Evolutionary conservation across 177 flowering plant species (phyloP).

Genomic region (Tripterygium wilfordii): DNA sequence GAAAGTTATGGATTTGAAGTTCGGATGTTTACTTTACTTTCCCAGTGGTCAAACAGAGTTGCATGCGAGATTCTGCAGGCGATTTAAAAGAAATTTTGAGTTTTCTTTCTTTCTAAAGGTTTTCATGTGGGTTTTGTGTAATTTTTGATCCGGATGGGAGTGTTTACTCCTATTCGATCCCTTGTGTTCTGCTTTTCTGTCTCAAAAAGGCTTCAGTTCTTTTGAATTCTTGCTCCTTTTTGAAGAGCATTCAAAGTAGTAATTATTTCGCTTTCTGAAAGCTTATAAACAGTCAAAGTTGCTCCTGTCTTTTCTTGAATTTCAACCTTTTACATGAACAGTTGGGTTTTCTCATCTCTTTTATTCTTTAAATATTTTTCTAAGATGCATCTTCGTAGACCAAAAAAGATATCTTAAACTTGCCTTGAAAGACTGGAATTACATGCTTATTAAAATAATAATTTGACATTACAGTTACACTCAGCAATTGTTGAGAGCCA

Average conservation of each 20-base stretch:
- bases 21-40: no score
- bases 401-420: no score
- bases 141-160: no score
- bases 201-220: neutral
- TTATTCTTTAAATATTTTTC: neutral
- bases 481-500: no score
- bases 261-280: slow-evolving; percentile 3
- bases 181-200: neutral
- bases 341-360: neutral
- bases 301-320: neutral
- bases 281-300: slow-evolving; percentile 6
- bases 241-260: slow-evolving; percentile 3
- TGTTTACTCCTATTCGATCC: neutral
- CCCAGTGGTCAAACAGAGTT: no score
- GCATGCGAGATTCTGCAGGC: no score
- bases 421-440: neutral
- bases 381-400: no score
- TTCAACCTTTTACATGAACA: no score
- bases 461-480: no score
- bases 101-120: no score
- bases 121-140: no score
- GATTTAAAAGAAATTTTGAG: neutral
- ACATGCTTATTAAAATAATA: neutral
- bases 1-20: no score
- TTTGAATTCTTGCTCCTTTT: neutral